Conservation (phyloP, 1,139 yeast genomes). For the Scheffersomyces segobiensis region DNA sequence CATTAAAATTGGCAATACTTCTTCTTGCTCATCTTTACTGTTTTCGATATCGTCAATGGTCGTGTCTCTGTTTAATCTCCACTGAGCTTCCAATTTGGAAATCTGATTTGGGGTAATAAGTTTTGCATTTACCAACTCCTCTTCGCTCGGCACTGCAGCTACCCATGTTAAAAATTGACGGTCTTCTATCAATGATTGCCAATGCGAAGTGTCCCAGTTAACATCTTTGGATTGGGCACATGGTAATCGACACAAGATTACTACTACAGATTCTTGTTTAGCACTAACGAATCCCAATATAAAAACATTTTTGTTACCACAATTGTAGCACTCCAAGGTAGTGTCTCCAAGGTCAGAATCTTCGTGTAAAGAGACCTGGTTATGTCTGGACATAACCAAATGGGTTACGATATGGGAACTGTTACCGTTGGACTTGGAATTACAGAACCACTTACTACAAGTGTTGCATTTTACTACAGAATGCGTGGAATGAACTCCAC, state of each 20-base stretch:
- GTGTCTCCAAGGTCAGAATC: slow-evolving; percentile 86
- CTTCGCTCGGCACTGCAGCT: slow-evolving; percentile 66
- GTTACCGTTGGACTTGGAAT: slow-evolving; percentile 59
- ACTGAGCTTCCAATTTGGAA: slow-evolving; percentile 71
- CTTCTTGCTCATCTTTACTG: slow-evolving; percentile 54
- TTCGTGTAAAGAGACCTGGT: slow-evolving; percentile 70
- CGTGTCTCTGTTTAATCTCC: slow-evolving; percentile 74
- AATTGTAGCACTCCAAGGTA: slow-evolving; percentile 83
- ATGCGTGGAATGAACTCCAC: slow-evolving; percentile 69
- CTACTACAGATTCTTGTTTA: slow-evolving; percentile 83
- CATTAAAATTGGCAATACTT: slow-evolving; percentile 69
- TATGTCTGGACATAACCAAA: slow-evolving; percentile 78
- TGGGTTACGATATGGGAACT: slow-evolving; percentile 89
- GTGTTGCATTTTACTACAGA: slow-evolving; percentile 75
- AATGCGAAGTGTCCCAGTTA: slow-evolving; percentile 85
- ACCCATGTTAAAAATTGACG: slow-evolving; percentile 82
- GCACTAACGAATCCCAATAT: slow-evolving; percentile 87
- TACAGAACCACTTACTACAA: slow-evolving; percentile 91
- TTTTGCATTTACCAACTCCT: slow-evolving; percentile 56
- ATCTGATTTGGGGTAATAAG: slow-evolving; percentile 66
- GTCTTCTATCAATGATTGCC: slow-evolving; percentile 87
- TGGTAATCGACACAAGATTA: slow-evolving; percentile 83
- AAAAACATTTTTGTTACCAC: slow-evolving; percentile 83
- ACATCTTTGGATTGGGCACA: slow-evolving; percentile 77
- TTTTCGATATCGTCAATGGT: slow-evolving; percentile 59